Conservation (phyloP, 2,329 filamentous ascomycete species). For the Nigrograna mackinnonii region DNA sequence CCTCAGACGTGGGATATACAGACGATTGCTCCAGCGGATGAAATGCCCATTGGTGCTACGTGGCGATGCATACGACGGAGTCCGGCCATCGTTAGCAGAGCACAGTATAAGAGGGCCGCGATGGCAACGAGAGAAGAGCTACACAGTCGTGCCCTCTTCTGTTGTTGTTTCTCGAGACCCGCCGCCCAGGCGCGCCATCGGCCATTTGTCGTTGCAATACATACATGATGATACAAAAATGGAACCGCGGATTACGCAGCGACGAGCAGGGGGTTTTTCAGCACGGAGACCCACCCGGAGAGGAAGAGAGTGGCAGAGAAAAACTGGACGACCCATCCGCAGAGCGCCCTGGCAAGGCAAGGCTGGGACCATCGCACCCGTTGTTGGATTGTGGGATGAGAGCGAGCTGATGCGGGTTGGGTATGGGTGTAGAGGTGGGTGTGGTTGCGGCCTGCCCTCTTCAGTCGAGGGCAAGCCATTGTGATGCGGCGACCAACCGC, state of each 20-base stretch:
- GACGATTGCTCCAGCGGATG: constrained; percentile 2
- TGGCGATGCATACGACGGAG: constrained; percentile 15
- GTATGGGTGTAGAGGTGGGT: too few species aligned
- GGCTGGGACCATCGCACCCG: background rate
- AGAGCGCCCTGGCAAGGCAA: constrained; percentile 3
- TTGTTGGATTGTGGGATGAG: constrained; percentile 1
- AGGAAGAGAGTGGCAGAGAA: background rate
- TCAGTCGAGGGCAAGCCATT: too few species aligned
- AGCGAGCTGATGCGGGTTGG: background rate
- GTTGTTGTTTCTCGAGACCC: constrained; percentile 5
- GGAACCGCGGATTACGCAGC: too few species aligned
- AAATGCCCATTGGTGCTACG: constrained; percentile 22
- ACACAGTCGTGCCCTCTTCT: constrained; percentile 3
- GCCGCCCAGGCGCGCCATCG: constrained; percentile 3
- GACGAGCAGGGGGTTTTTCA: too few species aligned
- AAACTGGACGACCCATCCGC: background rate
- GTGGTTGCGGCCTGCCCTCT: too few species aligned
- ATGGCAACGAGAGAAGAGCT: constrained; percentile 7
- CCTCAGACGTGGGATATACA: constrained; percentile 10
- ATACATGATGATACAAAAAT: too few species aligned
- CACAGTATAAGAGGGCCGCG: constrained; percentile 13
- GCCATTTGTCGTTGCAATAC: constrained; percentile 1
- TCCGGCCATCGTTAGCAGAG: constrained; percentile 7
- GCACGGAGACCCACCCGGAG: background rate
- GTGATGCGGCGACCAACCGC: too few species aligned